Evolutionary conservation across 352 stramenopile species (phyloP).

Genomic region (Pythium phragmitis): DNA sequence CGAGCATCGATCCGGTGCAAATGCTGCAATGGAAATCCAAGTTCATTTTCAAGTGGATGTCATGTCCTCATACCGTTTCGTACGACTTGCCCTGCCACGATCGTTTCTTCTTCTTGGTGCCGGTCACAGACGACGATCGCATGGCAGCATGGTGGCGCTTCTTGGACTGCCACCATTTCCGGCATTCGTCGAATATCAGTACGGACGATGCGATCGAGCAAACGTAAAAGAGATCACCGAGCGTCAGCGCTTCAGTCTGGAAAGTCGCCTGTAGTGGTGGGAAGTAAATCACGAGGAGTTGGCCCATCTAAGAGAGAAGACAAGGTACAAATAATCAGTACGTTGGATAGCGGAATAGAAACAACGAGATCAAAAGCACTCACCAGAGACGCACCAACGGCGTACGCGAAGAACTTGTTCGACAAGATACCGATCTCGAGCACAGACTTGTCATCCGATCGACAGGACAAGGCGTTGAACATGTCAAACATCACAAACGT

Average conservation of each 20-base stretch:
- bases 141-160: constrained; percentile 34
- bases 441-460: constrained; percentile 93
- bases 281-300: constrained; percentile 97
- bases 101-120: constrained; percentile 64
- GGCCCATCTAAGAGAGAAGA: constrained; percentile 63
- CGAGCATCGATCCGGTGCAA: not conserved
- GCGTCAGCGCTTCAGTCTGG: constrained; percentile 94
- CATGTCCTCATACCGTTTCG: constrained; percentile 46
- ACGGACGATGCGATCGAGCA: constrained; percentile 91
- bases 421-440: constrained; percentile 91
- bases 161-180: constrained; percentile 82
- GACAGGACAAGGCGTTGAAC: constrained; percentile 97
- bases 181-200: constrained; percentile 92
- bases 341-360: not conserved
- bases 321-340: not conserved
- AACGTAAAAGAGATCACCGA: constrained; percentile 92
- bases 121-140: constrained; percentile 39
- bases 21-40: not conserved
- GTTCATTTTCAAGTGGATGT: not conserved
- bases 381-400: constrained; percentile 89
- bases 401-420: constrained; percentile 94
- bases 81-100: constrained; percentile 70
- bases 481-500: constrained; percentile 99
- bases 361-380: constrained; percentile 4
- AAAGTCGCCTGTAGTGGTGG: constrained; percentile 95